Conservation (phyloP, 1,284 basidiomycete genomes). For the Boletus smithii region DNA sequence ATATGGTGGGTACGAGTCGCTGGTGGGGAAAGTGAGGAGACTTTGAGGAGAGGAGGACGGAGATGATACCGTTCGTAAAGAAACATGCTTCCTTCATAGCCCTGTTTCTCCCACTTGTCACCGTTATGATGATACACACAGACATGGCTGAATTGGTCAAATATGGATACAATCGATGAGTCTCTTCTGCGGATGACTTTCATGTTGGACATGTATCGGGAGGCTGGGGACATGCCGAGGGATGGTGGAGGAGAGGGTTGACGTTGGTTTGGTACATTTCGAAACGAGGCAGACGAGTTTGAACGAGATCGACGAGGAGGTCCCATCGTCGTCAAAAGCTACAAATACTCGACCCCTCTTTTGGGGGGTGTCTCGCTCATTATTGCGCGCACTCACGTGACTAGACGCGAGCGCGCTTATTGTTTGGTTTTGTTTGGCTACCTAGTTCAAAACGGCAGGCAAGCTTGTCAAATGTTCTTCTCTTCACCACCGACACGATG, state of each 20-base stretch:
- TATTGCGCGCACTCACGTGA: conserved; percentile 24
- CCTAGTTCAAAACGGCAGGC: conserved; percentile 36
- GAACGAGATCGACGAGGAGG: conserved; percentile 33
- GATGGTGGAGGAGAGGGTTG: conserved; percentile 9
- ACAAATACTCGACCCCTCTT: conserved; percentile 9
- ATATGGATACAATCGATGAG: conserved; percentile 72
- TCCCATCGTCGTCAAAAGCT: conserved; percentile 16
- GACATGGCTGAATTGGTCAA: conserved; percentile 84
- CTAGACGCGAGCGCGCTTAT: conserved; percentile 31
- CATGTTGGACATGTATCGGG: conserved; percentile 74
- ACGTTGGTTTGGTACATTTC: conserved; percentile 6
- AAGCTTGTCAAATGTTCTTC: conserved; percentile 9
- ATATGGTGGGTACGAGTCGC: conserved; percentile 72
- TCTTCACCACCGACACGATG: conserved; percentile 30
- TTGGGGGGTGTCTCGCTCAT: conserved; percentile 9
- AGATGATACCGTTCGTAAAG: conserved; percentile 69
- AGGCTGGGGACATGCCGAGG: conserved; percentile 52
- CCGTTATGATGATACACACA: conserved; percentile 73
- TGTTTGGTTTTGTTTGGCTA: conserved; percentile 35
- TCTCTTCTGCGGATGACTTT: conserved; percentile 81
- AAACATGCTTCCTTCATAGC: conserved; percentile 87
- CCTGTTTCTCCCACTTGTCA: conserved; percentile 77
- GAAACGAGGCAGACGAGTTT: conserved; percentile 23
- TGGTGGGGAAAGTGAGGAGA: conserved; percentile 26
- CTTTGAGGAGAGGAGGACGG: neutral